These are phyloP conservation scores for Coriaria nepalensis DNA, from an alignment of 306 rosid species.

Conservation along the genomic window DNA sequence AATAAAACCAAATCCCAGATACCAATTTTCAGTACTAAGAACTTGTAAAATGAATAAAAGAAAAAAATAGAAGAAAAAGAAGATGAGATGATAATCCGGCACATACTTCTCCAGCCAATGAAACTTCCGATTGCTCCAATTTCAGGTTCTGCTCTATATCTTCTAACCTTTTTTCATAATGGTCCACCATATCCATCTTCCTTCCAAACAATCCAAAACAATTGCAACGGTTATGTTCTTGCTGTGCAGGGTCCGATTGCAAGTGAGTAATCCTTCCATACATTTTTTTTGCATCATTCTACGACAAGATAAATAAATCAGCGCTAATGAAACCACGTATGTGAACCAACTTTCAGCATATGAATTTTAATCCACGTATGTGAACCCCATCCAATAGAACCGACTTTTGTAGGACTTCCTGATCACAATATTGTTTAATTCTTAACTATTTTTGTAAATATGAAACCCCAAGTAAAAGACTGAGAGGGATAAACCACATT, in stretches of 20 bases:
- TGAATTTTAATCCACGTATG: too few relatives aligned
- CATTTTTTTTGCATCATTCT: slow-evolving; percentile 48
- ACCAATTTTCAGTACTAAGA: not conserved
- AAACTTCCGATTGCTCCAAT: slow-evolving; percentile 50
- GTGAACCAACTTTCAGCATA: too few relatives aligned
- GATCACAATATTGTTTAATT: too few relatives aligned
- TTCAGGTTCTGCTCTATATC: slow-evolving; percentile 62
- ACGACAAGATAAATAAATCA: slow-evolving; percentile 12
- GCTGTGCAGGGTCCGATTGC: slow-evolving; percentile 32
- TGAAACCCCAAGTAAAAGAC: slow-evolving; percentile 7
- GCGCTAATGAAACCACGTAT: not conserved
- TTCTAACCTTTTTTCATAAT: slow-evolving; percentile 54
- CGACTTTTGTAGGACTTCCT: slow-evolving; percentile 9
- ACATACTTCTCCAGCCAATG: slow-evolving; percentile 69
- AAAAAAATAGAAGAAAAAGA: slow-evolving; percentile 2
- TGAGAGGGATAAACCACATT: slow-evolving; percentile 4
- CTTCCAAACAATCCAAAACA: slow-evolving; percentile 45
- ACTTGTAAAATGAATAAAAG: not conserved
- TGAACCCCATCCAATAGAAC: slow-evolving; percentile 10
- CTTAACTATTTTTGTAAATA: slow-evolving; percentile 5
- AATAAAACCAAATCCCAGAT: slow-evolving; percentile 1
- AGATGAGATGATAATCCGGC: slow-evolving; percentile 16
- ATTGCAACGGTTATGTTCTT: slow-evolving; percentile 16
- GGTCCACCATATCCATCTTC: slow-evolving; percentile 39
- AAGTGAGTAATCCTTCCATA: slow-evolving; percentile 33